These are phyloP conservation scores for Globisporangium sylvaticum DNA, from an alignment of 352 stramenopile genomes.

Conservation along the genomic window DNA sequence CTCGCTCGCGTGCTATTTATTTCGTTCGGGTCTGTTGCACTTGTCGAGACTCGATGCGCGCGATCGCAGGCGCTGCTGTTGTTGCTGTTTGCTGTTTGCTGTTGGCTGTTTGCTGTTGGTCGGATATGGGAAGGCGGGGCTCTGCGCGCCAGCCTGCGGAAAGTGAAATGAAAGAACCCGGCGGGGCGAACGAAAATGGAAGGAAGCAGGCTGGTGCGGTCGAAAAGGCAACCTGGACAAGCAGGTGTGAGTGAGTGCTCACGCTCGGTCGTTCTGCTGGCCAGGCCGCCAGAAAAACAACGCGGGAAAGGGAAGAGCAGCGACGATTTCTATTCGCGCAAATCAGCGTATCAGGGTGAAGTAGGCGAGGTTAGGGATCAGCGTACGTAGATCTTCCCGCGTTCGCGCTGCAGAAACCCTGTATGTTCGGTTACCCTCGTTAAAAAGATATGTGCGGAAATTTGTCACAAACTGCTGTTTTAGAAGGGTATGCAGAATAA, in stretches of 20 bases:
- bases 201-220: background rate
- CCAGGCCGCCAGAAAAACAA: background rate
- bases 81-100: too few species aligned
- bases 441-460: background rate
- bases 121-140: background rate
- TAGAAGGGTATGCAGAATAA: too few species aligned
- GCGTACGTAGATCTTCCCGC: background rate
- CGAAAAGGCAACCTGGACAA: background rate
- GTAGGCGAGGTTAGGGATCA: background rate
- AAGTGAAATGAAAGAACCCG: conserved; percentile 5
- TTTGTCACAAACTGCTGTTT: too few species aligned
- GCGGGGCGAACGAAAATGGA: conserved; percentile 1
- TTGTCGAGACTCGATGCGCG: background rate
- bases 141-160: background rate
- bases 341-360: background rate
- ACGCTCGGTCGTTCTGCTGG: too few species aligned
- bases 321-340: background rate
- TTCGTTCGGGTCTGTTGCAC: background rate
- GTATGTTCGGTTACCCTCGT: background rate
- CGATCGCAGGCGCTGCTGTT: background rate
- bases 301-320: background rate
- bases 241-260: background rate
- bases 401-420: background rate
- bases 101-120: background rate
- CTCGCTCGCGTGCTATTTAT: background rate